Conservation (phyloP, 768 basidiomycete genomes). For the Mycena vitilis region DNA sequence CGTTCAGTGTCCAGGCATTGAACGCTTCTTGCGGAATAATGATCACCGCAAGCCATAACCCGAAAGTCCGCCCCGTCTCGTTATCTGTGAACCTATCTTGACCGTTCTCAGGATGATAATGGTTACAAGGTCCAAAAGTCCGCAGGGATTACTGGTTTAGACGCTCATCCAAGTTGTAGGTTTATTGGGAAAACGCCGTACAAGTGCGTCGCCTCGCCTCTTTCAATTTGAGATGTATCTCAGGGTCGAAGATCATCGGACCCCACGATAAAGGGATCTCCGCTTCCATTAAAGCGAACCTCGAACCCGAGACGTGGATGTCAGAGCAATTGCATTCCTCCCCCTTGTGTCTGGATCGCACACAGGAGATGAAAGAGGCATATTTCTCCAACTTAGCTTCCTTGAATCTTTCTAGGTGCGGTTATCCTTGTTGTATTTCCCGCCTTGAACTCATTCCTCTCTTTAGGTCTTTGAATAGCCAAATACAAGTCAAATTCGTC, state of each 20-base stretch:
- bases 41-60: slow-evolving; percentile 96
- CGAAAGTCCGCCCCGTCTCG: slow-evolving; percentile 64
- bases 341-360: slow-evolving; percentile 63
- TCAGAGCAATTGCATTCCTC: slow-evolving; percentile 50
- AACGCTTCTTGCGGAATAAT: slow-evolving; percentile 86
- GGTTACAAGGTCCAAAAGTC: slow-evolving; percentile 76
- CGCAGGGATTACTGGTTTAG: not conserved
- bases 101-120: slow-evolving; percentile 73
- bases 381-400: slow-evolving; percentile 63
- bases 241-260: slow-evolving; percentile 72
- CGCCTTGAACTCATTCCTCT: not conserved
- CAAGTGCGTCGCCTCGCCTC: slow-evolving; percentile 60
- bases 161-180: slow-evolving; percentile 53
- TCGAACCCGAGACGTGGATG: slow-evolving; percentile 64
- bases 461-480: slow-evolving; percentile 51
- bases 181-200: slow-evolving; percentile 91
- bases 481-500: slow-evolving; percentile 67
- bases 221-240: slow-evolving; percentile 4
- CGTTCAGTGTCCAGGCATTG: slow-evolving; percentile 76
- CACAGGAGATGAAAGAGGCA: slow-evolving; percentile 64
- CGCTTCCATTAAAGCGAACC: slow-evolving; percentile 67
- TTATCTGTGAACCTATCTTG: not conserved
- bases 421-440: too few relatives aligned
- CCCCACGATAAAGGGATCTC: slow-evolving; percentile 89
- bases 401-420: slow-evolving; percentile 41